Evolutionary conservation across 2,329 filamentous ascomycete genomes (phyloP), one percentile per base, ranked within the genome.

Genomic region (Ilyonectria sp.): DNA sequence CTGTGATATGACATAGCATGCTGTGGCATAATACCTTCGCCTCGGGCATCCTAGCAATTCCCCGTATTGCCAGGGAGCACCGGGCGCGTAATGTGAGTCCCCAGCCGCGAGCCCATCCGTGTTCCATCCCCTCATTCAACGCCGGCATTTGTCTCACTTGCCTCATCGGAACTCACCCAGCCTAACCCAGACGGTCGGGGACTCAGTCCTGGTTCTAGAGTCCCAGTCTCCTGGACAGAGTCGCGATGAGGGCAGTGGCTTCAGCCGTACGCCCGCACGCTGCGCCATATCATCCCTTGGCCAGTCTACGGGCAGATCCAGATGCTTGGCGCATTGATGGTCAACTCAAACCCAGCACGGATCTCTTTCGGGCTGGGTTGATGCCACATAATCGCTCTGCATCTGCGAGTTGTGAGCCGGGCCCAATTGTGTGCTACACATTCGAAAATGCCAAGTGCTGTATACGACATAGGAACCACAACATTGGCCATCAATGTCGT

Each of bases 141-240:
- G 26, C 49, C 35, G 35, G 57, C 57, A 52, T 46, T 35, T 65
- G 63, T 65, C 63, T 65, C 35, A 50, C 40, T 50, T 65, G 35
- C 52, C 57, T 65, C 33, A 26, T 65, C 57, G 35, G 52, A 65
- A 46, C 26, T 56, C 19, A 46, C 23, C 46, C 26, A 53, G 37
- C 57, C 26, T 26, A 57, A 57, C 57, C 44, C 37, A 26, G 44
- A 37, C 44, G 26, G 54, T 50, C 61, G 23, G 35, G 23, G 29
- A 44, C 53, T 43, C 31, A 60, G 15, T 23, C 56, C 33, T 44
- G 44, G 58, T 49, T 44, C 57, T 56, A 15, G 50, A 60, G 49
- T 60, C 35, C 21, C 43, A 35, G 44, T 21, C 31, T 52, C 44
- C 8, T 54, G 31, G 33, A 37, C 26, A 56, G 31, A 31, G 52